phyloP scores from a whole-genome alignment of 306 rosid species.

The Cicer cuneatum region DNA sequence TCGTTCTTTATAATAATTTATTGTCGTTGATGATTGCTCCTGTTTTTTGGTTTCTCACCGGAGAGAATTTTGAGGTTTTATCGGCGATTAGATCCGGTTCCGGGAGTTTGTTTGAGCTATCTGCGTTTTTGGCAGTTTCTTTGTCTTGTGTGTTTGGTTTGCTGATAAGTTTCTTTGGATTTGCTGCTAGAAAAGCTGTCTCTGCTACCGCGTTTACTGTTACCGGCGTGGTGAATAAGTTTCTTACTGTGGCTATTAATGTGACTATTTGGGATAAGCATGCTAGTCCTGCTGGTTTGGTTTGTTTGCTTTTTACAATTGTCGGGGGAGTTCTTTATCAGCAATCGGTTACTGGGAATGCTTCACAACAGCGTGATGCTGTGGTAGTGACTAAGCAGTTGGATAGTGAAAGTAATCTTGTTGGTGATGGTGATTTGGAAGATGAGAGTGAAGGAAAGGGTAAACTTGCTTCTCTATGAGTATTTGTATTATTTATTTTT shows the following conservation, averaged over 20 bases:
- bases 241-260: conserved; percentile 89
- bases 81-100: conserved; percentile 59
- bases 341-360: conserved; percentile 72
- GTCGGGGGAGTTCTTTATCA: conserved; percentile 91
- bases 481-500: conserved; percentile 48
- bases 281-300: conserved; percentile 86
- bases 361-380: conserved; percentile 53
- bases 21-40: conserved; percentile 90
- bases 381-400: conserved; percentile 51
- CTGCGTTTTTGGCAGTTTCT: conserved; percentile 67
- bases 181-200: conserved; percentile 89
- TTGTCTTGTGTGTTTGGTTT: conserved; percentile 87
- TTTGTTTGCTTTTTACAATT: conserved; percentile 83
- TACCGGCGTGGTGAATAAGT: conserved; percentile 96
- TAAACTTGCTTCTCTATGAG: conserved; percentile 69
- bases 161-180: conserved; percentile 93
- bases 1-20: conserved; percentile 81
- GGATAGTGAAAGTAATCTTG: conserved; percentile 45
- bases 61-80: conserved; percentile 77
- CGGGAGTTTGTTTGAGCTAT: conserved; percentile 58
- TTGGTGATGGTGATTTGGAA: conserved; percentile 37
- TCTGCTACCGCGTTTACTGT: conserved; percentile 96
- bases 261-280: conserved; percentile 95
- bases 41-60: conserved; percentile 74
- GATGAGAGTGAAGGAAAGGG: conserved; percentile 60